phyloP scores from a whole-genome alignment of 805 yeast species.

The Wickerhamomyces mucosus region DNA sequence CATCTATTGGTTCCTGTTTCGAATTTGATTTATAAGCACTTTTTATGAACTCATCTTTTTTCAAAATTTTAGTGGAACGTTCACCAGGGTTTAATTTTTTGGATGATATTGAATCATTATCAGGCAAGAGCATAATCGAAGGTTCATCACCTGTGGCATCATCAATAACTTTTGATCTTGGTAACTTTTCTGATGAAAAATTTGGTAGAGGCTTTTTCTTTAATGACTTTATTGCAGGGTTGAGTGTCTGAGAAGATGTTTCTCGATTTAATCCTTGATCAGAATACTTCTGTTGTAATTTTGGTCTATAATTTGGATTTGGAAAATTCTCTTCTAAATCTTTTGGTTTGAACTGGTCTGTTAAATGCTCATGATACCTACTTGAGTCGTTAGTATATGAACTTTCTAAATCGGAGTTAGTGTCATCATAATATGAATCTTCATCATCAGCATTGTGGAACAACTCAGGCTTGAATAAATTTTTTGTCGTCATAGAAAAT shows the following conservation, averaged over 20 bases:
- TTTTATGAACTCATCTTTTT: not conserved
- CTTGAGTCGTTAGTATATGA: conserved; percentile 2
- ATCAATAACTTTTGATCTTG: conserved; percentile 55
- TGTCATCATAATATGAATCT: conserved; percentile 22
- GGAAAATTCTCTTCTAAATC: not conserved
- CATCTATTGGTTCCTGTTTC: not conserved
- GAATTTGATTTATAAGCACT: not conserved
- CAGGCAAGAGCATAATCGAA: conserved; percentile 50
- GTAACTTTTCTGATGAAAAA: conserved; percentile 64
- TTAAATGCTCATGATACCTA: conserved; percentile 5
- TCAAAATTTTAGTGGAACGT: not conserved
- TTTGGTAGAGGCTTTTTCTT: conserved; percentile 37
- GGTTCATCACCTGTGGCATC: conserved; percentile 64
- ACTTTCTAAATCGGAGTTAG: conserved; percentile 6
- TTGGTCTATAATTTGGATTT: not conserved
- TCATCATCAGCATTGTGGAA: conserved; percentile 14
- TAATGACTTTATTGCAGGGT: conserved; percentile 6
- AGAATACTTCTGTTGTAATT: not conserved
- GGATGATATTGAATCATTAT: conserved; percentile 18
- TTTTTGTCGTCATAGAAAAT: conserved; percentile 67
- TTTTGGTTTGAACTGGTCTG: conserved; percentile 1
- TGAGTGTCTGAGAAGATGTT: not conserved
- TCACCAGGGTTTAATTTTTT: conserved; percentile 1
- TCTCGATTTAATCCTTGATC: not conserved
- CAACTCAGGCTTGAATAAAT: conserved; percentile 30